These are phyloP conservation scores for Trichomonas vaginalis DNA, from an alignment of 208 protist genomes.

Conservation along the genomic window DNA sequence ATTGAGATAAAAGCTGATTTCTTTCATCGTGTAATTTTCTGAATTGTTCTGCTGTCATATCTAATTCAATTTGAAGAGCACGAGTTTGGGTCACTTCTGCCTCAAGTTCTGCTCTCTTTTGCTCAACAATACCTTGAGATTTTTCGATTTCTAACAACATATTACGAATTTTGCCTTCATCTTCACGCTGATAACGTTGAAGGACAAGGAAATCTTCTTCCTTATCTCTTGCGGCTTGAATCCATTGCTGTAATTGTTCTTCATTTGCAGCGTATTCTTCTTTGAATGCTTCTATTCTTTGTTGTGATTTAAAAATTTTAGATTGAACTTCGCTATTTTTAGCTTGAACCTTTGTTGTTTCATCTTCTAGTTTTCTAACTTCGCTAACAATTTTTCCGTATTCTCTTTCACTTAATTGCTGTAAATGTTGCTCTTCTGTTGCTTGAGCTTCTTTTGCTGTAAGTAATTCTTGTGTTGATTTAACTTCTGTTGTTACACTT, in stretches of 20 bases:
- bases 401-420: neutral
- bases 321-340: neutral
- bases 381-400: neutral
- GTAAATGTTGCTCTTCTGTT: neutral
- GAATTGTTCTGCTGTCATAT: conserved; percentile 16
- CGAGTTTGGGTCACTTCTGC: neutral
- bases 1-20: neutral
- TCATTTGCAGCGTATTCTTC: neutral
- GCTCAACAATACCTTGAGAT: neutral
- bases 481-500: neutral
- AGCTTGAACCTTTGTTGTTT: neutral
- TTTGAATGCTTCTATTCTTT: neutral
- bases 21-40: conserved; percentile 3
- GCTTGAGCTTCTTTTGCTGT: conserved; percentile 2
- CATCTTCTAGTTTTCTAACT: neutral
- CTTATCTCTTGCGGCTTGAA: neutral
- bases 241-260: conserved; percentile 14
- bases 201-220: conserved; percentile 6
- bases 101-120: neutral
- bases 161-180: neutral
- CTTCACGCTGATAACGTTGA: neutral
- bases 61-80: conserved; percentile 1
- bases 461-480: neutral
- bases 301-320: neutral
- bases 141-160: conserved; percentile 8